Base-by-base conservation (phyloP, 495 filamentous ascomycete species). In the Hyaloscypha bicolor region DNA sequence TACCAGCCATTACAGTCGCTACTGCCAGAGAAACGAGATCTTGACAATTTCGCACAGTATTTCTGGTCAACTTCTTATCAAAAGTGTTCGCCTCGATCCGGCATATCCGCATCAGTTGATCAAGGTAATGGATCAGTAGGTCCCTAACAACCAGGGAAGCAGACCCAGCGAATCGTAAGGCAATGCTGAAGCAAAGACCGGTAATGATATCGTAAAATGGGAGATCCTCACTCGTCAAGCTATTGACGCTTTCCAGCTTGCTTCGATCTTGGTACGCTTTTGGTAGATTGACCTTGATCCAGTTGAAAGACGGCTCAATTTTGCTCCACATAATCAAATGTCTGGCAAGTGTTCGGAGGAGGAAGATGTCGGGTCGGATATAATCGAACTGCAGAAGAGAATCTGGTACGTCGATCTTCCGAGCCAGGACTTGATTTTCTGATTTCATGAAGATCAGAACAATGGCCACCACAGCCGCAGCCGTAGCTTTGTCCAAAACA, bases 391-490 rank as follows among this genome's bases (percentile, higher is more conserved):
- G 91, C 63, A 94, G 83, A 19, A 89, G 79, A 0, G 94, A 93
- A 71, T 97, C 91, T 6, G 96, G 95, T 1, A 97, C 87, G 74
- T 97, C 93, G 45, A 99, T 90, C 79, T 97, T 98, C 63, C 88
- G 86, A 4, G 95, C 96, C 56, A 99, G 81, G n/a, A 88, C 86
- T 62, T 89, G 85, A 72, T 99, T 91, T 63, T 94, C 90, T 0
- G 96, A 93, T 75, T 97, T 98, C 93, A 99, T 96, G 76, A 93
- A 99, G 55, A 98, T 94, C 51, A 98, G 85, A n/a, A 93, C 88
- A 58, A 97, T 83, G 3, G 95, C 93, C 58, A 98, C 84, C 2
- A 92, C 93, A 1, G 95, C 93, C 51, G 90, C 94, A 37, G 95
- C 91, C 22, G 92, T 95, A 30, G 95, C 93, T 71, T 93, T 90